Evolutionary conservation across 2,329 filamentous ascomycete species (phyloP).

Genomic region (Xylariales sp.): DNA sequence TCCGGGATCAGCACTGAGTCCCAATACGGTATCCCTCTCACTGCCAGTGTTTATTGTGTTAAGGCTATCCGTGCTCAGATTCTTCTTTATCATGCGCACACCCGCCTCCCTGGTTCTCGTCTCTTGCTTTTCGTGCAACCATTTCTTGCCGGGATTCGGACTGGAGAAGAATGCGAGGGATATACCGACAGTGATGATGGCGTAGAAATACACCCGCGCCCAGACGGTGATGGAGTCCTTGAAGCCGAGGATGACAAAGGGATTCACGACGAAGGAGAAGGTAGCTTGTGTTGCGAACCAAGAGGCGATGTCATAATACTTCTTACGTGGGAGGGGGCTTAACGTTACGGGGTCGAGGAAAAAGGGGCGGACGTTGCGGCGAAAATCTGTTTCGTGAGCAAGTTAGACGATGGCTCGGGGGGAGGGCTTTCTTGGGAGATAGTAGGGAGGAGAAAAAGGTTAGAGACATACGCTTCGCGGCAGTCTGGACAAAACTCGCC

Average conservation of each 20-base stretch:
- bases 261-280: conserved; percentile 77
- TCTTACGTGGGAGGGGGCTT: conserved; percentile 65
- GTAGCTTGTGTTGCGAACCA: conserved; percentile 73
- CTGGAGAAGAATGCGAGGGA: conserved; percentile 75
- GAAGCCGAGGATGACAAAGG: conserved; percentile 80
- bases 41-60: conserved; percentile 26
- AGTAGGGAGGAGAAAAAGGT: conserved; percentile 32
- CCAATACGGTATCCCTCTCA: conserved; percentile 60
- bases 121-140: conserved; percentile 55
- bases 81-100: conserved; percentile 42
- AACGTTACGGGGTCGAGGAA: conserved; percentile 77
- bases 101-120: conserved; percentile 45
- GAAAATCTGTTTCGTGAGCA: conserved; percentile 60
- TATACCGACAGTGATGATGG: conserved; percentile 59
- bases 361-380: conserved; percentile 85
- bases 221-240: conserved; percentile 68
- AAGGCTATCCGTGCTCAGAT: conserved; percentile 53
- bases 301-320: conserved; percentile 78
- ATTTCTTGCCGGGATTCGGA: conserved; percentile 65
- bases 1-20: conserved; percentile 72
- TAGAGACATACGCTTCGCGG: conserved; percentile 69
- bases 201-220: conserved; percentile 86
- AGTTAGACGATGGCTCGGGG: too few relatives aligned
- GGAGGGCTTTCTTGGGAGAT: too few relatives aligned
- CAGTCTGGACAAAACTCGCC: conserved; percentile 86